Conservation (phyloP, 345 rosid species). For the Citrus sinensis region DVS_A1.0 CM039165.1:33769501-33770000, state of each 20-base stretch:
- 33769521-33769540: slow-evolving; percentile 46
- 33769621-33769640: slow-evolving; percentile 29
- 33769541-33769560: slow-evolving; percentile 53
- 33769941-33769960: slow-evolving; percentile 41
- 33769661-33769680: slow-evolving; percentile 22
- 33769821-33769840: slow-evolving; percentile 47
- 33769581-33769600: slow-evolving; percentile 38
- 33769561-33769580: slow-evolving; percentile 28
- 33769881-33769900: slow-evolving; percentile 62
- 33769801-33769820: slow-evolving; percentile 33
- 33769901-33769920: slow-evolving; percentile 73
- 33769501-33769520: slow-evolving; percentile 48
- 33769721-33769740: slow-evolving; percentile 17
- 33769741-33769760: slow-evolving; percentile 39
- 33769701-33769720: slow-evolving; percentile 20
- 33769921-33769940: slow-evolving; percentile 35
- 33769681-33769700: slow-evolving; percentile 23
- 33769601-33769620: slow-evolving; percentile 46
- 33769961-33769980: slow-evolving; percentile 36
- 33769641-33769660: slow-evolving; percentile 26
- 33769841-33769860: slow-evolving; percentile 33
- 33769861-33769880: slow-evolving; percentile 22
- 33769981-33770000: too few species aligned
- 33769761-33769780: slow-evolving; percentile 47
- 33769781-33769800: slow-evolving; percentile 36